Evolutionary conservation across 75 land plant species (phyloP).

Genomic region (Cupressus sempervirens): DNA sequence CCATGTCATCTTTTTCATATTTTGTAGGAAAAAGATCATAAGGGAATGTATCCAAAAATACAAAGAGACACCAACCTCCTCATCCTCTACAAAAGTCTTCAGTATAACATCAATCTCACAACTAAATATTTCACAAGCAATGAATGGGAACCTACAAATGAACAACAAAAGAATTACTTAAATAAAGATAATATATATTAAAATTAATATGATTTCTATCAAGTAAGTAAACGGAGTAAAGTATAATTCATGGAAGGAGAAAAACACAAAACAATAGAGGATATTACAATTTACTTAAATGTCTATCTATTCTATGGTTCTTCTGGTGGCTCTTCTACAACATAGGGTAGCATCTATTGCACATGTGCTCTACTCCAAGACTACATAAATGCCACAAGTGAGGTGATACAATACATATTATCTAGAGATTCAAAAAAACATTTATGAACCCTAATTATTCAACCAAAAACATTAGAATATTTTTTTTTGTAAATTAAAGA

Average conservation of each 20-base stretch:
- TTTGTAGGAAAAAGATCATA: neutral
- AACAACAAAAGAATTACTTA: neutral
- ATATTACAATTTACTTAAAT: conserved; percentile 58
- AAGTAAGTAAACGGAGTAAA: neutral
- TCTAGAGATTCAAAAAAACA: neutral
- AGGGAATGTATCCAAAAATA: neutral
- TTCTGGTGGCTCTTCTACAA: conserved; percentile 85
- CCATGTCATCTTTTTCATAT: neutral
- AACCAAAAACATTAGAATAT: neutral
- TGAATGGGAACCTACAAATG: conserved; percentile 78
- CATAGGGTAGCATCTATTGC: conserved; percentile 66
- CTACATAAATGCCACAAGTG: conserved; percentile 31
- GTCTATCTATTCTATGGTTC: conserved; percentile 71
- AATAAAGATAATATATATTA: neutral
- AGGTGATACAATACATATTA: neutral
- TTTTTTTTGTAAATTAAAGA: neutral
- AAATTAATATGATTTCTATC: neutral
- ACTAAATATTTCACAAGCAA: conserved; percentile 93
- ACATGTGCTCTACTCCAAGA: conserved; percentile 77
- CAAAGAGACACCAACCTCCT: conserved; percentile 51
- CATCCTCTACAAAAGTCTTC: conserved; percentile 92
- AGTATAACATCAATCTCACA: conserved; percentile 95
- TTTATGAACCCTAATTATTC: neutral
- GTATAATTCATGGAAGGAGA: neutral
- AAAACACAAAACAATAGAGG: neutral